These are phyloP conservation scores for Chenopodium suecicum DNA, from an alignment of 148 eudicot species.

Conservation along the genomic window DNA sequence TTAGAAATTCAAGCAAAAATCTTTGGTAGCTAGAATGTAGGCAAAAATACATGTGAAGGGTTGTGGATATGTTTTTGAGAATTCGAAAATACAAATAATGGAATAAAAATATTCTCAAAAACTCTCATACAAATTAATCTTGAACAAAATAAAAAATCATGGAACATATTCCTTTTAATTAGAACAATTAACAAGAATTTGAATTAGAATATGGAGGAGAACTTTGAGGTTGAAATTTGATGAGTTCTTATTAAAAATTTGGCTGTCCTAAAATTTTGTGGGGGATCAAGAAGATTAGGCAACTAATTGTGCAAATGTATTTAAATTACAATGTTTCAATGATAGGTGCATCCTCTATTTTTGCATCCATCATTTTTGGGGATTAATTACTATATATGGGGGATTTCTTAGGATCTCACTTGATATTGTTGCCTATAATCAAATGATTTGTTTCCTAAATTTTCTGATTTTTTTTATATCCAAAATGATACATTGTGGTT, in stretches of 20 bases:
- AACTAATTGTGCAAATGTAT: constrained; percentile 2
- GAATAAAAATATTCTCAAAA: neutral
- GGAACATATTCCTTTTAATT: constrained; percentile 1
- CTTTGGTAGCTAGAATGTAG: neutral
- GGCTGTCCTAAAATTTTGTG: constrained; percentile 20
- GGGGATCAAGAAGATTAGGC: constrained; percentile 6
- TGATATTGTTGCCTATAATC: neutral
- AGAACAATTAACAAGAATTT: neutral
- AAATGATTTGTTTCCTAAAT: too few relatives aligned
- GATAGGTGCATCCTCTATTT: constrained; percentile 17
- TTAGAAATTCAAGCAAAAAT: neutral
- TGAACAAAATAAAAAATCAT: neutral
- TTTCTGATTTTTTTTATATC: too few relatives aligned
- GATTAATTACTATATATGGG: constrained; percentile 19
- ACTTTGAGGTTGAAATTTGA: neutral
- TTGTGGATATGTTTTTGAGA: too few relatives aligned
- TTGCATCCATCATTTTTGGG: constrained; percentile 15
- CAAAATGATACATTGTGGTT: neutral
- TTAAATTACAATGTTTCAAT: constrained; percentile 7
- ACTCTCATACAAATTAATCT: neutral
- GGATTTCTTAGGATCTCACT: constrained; percentile 8
- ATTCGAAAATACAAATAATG: neutral
- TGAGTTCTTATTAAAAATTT: constrained; percentile 5
- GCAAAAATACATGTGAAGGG: too few relatives aligned
- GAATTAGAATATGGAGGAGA: neutral